These are phyloP conservation scores for Suillus alpinus DNA, from an alignment of 768 basidiomycete genomes.

Conservation along the genomic window DNA sequence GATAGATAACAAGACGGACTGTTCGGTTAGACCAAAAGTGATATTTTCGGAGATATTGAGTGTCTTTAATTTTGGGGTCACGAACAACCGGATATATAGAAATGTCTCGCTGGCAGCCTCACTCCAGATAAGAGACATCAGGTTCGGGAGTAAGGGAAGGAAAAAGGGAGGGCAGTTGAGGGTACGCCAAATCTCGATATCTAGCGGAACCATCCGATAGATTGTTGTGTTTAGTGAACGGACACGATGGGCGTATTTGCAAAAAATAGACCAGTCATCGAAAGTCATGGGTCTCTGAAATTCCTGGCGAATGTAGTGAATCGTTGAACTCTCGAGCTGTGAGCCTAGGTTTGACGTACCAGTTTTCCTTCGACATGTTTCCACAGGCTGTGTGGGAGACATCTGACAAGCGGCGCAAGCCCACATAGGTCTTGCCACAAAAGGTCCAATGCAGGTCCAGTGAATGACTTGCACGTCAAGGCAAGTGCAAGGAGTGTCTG, in stretches of 20 bases:
- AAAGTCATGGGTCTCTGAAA: background rate
- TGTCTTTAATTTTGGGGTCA: background rate
- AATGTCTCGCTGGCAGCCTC: no score
- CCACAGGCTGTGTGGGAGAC: background rate
- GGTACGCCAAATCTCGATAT: background rate
- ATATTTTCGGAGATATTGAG: background rate
- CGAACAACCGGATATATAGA: background rate
- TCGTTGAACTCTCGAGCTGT: background rate
- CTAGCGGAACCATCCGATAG: no score
- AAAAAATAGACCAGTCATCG: background rate
- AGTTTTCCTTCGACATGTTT: background rate
- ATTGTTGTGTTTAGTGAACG: background rate
- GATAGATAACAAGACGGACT: background rate
- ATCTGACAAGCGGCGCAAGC: background rate
- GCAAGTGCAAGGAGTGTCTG: background rate
- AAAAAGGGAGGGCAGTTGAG: background rate
- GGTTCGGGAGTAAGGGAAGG: background rate
- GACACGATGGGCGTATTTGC: constrained; percentile 3
- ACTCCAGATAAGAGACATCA: background rate
- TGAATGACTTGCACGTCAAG: background rate
- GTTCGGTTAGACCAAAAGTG: background rate
- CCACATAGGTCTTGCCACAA: background rate
- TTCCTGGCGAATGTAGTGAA: background rate
- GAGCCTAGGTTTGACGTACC: background rate
- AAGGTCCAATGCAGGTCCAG: background rate